Conservation (phyloP, 2,329 filamentous ascomycete species). For the Zasmidium citrigriseum region DNA sequence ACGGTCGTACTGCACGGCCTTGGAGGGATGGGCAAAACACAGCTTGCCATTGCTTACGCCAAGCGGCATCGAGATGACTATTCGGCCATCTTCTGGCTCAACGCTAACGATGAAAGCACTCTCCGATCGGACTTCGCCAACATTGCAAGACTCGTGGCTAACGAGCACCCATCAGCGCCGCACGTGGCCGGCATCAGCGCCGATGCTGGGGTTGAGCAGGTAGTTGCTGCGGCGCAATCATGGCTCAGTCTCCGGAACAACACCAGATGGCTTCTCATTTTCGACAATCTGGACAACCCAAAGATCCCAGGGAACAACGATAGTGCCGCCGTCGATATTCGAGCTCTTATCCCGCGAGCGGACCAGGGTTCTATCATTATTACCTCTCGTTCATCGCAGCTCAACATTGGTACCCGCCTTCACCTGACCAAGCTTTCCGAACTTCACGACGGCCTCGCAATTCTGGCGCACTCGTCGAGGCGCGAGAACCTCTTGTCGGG, state of each 20-base stretch:
- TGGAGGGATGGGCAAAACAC: neutral
- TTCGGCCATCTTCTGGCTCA: constrained; percentile 3
- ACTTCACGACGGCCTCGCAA: neutral
- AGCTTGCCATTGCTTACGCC: neutral
- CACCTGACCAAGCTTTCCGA: neutral
- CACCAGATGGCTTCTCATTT: neutral
- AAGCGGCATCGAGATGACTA: neutral
- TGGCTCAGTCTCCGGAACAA: neutral
- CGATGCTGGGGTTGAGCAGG: neutral
- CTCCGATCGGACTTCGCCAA: neutral
- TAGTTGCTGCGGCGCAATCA: neutral
- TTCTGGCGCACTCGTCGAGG: neutral
- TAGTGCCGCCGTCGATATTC: neutral
- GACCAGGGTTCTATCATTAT: neutral
- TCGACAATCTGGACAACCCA: neutral
- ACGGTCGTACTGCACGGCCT: neutral
- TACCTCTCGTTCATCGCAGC: neutral
- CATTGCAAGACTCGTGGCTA: neutral
- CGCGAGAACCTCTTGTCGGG: neutral
- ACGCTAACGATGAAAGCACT: neutral
- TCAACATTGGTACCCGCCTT: neutral
- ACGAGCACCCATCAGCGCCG: neutral
- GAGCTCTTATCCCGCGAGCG: neutral
- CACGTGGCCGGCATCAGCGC: neutral
- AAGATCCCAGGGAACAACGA: neutral